phyloP scores from a whole-genome alignment of 1,139 yeast species.

The Zygoascus sp. region DNA sequence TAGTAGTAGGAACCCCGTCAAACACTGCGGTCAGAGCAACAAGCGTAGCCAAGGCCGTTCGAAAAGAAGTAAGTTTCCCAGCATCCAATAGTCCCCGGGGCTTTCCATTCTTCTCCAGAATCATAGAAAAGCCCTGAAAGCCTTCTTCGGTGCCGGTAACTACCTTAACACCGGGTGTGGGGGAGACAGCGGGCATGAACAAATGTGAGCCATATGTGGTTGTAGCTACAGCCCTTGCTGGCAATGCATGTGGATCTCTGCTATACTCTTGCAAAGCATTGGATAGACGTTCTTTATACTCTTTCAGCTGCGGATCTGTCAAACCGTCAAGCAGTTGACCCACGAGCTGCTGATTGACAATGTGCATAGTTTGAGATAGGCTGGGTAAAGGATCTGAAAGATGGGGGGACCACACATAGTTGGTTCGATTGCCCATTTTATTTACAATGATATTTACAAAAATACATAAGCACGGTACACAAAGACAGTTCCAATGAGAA shows the following conservation, averaged over 20 bases:
- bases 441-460: constrained; percentile 1
- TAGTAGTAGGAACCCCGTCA: constrained; percentile 33
- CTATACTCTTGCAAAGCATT: constrained; percentile 25
- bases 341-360: background rate
- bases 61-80: constrained; percentile 56
- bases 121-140: constrained; percentile 44
- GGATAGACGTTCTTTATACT: background rate
- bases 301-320: background rate
- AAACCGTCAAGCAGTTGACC: background rate
- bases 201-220: constrained; percentile 45
- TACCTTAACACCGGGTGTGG: constrained; percentile 26
- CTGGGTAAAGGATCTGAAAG: background rate
- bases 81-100: constrained; percentile 56
- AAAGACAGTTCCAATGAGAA: background rate
- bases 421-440: too few relatives aligned
- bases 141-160: constrained; percentile 46
- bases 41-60: constrained; percentile 58
- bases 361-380: background rate
- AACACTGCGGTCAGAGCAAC: background rate
- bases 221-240: constrained; percentile 39
- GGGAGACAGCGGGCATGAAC: constrained; percentile 55
- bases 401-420: too few relatives aligned
- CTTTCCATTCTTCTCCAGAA: constrained; percentile 48
- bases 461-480: too few relatives aligned
- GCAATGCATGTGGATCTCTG: constrained; percentile 34